Evolutionary conservation across 164 flowering plant species (phyloP), one percentile per base, ranked within the genome.

Genomic region (Saururus chinensis): DNA sequence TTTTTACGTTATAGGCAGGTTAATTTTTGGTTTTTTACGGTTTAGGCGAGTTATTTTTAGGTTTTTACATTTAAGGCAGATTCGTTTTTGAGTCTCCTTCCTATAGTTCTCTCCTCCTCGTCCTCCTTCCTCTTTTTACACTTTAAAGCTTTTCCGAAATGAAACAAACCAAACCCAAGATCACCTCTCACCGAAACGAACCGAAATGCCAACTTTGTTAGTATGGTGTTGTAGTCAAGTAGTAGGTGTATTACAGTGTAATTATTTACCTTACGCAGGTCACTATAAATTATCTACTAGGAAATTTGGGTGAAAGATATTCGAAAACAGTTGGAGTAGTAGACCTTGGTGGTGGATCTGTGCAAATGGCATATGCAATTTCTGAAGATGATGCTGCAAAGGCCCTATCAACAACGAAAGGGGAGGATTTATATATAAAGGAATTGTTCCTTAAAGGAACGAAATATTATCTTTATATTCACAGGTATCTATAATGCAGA

Each of bases 321-420:
- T 68, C 84, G 20, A 60, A 75, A 42, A 92, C 98, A 40, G 98
- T 92, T 76, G 96, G 96, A 65, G 85, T 92, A 35, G 95, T 92
- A 61, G 98, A 92, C 71, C 98, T 92, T 73, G 98, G 98, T 49
- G 98, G 98, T 62, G 98, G 98, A 56, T 92, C 98, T 70, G 98
- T 92, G 40, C 98, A 92, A 77, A 89, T 92, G 98, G 92, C 98
- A 59, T 92, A 92, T 78, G 98, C 98, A 49, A 87, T 92, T 73
- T 85, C 98, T 53, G 84, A 81, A 65, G 22, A 70, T 19, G 91
- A 81, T 75, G 96, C 95, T 68, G 86, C 73, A 40, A 85, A 74
- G 65, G 86, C 98, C 69, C 95, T 96, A 21, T 77, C 62, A 65
- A 13, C 76, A 60, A 60, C 76, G 61, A 78, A 77, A 68, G 95